Base-by-base conservation (phyloP, 106 monocot genomes). In the Allium sativum region DNA sequence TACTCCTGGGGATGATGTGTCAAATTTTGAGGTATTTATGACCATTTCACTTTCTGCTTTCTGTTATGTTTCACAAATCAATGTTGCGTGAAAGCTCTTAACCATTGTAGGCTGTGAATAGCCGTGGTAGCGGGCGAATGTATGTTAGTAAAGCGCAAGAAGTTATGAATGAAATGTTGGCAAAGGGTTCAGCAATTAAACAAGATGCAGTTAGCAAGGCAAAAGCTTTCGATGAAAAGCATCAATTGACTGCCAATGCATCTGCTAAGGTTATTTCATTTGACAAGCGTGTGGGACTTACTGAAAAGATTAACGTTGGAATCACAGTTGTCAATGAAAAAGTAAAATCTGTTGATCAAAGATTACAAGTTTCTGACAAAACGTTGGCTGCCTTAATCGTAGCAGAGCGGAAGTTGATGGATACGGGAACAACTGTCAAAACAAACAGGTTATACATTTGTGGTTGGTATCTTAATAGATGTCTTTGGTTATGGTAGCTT, bases 131-230 rank as follows among this genome's bases (percentile, higher is more conserved):
- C 69, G 71, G 84, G 17, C 76, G 48, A 6, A 68, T 86, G 47
- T 76, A 95, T 78, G 87, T 82, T 9, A 82, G 72, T 61, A 90
- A 79, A 79, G 90, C 95, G 16, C 90, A 95, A 13, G 86, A 84
- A 67, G 84, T 90, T 20, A 77, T 95, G 40, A 58, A 71, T 12
- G 72, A 73, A 58, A 66, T 95, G 77, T 53, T 95, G 42, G 81
- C 81, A 68, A 90, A 68, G 76, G 90, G 95, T 60, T 87, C 95
- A 65, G 86, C 95, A 42, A 56, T 95, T 13, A 52, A 75, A 43
- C 90, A 90, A 80, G 95, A 90, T 73, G 90, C 95, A 44, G 7
- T 95, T 63, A 95, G 79, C 75, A 90, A 79, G 73, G 95, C 95
- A 12, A 95, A 78, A 71, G 90, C 86, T 52, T 95, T 95, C 75